Conservation (phyloP, 2,329 filamentous ascomycete genomes). For the Fusarium euwallaceae region DNA sequence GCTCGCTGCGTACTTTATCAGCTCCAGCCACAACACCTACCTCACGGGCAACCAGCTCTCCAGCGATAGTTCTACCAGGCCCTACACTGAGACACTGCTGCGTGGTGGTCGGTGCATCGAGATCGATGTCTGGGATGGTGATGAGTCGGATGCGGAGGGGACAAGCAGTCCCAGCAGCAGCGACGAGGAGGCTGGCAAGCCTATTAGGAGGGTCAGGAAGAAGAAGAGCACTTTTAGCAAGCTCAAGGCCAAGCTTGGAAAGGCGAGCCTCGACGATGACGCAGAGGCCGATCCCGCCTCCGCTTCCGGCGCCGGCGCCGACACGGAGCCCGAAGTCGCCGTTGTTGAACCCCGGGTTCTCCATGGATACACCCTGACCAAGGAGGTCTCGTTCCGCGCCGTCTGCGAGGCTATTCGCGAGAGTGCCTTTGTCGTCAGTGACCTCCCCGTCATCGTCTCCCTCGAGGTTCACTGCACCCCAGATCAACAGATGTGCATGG, state of each 20-base stretch:
- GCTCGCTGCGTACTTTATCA: conserved; percentile 92
- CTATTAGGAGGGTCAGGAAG: conserved; percentile 65
- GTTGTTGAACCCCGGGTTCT: conserved; percentile 80
- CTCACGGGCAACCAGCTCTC: conserved; percentile 89
- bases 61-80: conserved; percentile 87
- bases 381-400: conserved; percentile 85
- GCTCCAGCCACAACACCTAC: conserved; percentile 96
- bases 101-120: conserved; percentile 92
- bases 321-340: conserved; percentile 46
- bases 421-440: conserved; percentile 79
- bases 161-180: conserved; percentile 61
- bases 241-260: conserved; percentile 72
- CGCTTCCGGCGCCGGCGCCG: conserved; percentile 11
- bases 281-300: conserved; percentile 5
- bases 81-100: conserved; percentile 86
- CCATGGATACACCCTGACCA: conserved; percentile 92
- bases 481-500: conserved; percentile 90
- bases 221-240: conserved; percentile 69
- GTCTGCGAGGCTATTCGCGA: conserved; percentile 87
- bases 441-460: conserved; percentile 92
- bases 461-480: conserved; percentile 89
- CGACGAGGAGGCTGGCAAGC: conserved; percentile 62
- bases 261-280: conserved; percentile 57
- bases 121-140: conserved; percentile 95
- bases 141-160: conserved; percentile 74